Evolutionary conservation across 371 early-diverging fungal genomes (phyloP), one percentile per base, ranked within the genome.

Genomic region (Coemansia sp.): DNA sequence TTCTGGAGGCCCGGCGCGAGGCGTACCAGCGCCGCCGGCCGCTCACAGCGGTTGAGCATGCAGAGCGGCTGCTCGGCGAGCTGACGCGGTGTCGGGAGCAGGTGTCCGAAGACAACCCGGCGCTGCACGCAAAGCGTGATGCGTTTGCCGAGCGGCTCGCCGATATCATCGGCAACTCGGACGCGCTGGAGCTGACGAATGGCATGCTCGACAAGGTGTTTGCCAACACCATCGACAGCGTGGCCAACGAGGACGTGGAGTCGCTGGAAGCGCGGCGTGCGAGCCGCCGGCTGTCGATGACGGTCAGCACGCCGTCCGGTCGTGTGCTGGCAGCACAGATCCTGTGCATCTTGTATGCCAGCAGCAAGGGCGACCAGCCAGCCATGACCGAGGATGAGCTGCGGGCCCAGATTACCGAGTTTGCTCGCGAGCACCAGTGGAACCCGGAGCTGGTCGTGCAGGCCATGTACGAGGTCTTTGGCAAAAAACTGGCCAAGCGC

Each of bases 381-480:
- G 76, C 65, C 7, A 65, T 75, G 60, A 30, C 67, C 11, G 76
- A 75, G 42, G 71, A 75, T 26, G 76, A 70, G 16, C 61, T 75
- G 57, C 62, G 76, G n/a, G 11, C 51, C 8, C 59, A 62, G 55
- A 55, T 75, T 36, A 43, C 73, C n/a, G 76, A 70, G 34, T 75
- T 75, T 72, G 76, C 76, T 1, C 59, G 63, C 14, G 76, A 75
- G 53, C 60, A 69, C 35, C 55, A 51, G 62, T 74, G 74, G 74
- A 74, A 74, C 49, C 74, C 74, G 0, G 74, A 74, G 16, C 58
- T 74, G 57, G 70, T 69, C 13, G 74, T 74, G 32, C 74, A 74
- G 48, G 74, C 74, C 42, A 74, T 74, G 68, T 74, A 74, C 52
- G 74, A 74, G 55, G 65, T 74, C 41, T 65, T 69, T 54, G 74